These are phyloP conservation scores for Fusarium tuaranense DNA, from an alignment of 2,329 filamentous ascomycete genomes.

Conservation along the genomic window DNA sequence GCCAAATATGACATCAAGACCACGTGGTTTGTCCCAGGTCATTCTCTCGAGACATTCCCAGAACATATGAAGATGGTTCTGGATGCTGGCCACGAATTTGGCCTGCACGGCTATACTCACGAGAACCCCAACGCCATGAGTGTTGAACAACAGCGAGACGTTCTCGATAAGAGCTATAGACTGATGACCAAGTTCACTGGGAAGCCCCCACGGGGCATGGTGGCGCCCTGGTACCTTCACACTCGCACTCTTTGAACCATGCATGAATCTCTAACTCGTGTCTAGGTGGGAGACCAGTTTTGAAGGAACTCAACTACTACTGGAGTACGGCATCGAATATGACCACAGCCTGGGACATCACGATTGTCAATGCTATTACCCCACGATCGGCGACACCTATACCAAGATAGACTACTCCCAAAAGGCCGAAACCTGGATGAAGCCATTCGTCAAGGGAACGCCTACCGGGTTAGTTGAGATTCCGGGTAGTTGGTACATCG, in stretches of 20 bases:
- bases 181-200: neutral
- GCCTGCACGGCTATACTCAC: neutral
- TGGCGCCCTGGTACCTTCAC: neutral
- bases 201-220: neutral
- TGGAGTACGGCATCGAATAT: neutral
- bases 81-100: neutral
- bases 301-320: neutral
- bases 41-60: neutral
- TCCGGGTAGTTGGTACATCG: neutral
- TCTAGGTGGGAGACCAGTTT: neutral
- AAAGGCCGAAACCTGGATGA: neutral
- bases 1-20: neutral
- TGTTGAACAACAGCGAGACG: neutral
- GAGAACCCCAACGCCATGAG: neutral
- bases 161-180: neutral
- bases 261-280: neutral
- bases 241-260: no score
- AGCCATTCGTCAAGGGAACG: neutral
- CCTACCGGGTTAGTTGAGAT: neutral
- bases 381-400: neutral
- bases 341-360: neutral
- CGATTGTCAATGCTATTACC: neutral
- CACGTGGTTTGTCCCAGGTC: neutral
- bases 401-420: neutral
- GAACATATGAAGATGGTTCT: neutral